A percentile compares a stretch with the other conserved stretches of the same genome.
Evolutionary conservation across 208 protist species (phyloP).

Genomic region (Trichomonas gallinae): DNA sequence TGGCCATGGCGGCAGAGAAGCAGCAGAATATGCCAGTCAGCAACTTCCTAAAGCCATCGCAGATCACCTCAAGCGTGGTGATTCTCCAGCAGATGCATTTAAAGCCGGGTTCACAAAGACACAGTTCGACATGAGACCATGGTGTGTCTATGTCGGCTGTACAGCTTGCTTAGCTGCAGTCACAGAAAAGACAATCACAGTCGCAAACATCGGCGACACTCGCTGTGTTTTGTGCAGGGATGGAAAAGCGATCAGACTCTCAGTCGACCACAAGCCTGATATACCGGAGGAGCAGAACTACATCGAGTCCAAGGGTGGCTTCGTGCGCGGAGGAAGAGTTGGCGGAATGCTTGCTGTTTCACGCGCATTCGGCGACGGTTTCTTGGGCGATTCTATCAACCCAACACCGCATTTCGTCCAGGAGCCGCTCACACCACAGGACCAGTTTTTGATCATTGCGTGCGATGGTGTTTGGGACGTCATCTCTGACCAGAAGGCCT

Average conservation of each 20-base stretch:
- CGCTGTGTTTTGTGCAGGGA: not conserved
- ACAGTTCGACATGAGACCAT: not conserved
- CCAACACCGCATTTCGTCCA: not conserved
- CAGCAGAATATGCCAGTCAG: not conserved
- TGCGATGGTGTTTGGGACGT: slow-evolving; percentile 24
- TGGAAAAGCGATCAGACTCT: not conserved
- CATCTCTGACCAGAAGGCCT: not conserved
- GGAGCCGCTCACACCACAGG: not conserved
- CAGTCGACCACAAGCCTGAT: slow-evolving; percentile 10
- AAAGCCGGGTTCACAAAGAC: not conserved
- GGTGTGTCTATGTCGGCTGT: not conserved
- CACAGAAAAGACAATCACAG: not conserved
- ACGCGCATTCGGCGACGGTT: not conserved
- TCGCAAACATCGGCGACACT: slow-evolving; percentile 5
- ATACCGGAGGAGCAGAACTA: not conserved
- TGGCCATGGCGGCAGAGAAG: slow-evolving; percentile 17
- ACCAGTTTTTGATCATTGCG: not conserved
- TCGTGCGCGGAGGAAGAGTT: not conserved
- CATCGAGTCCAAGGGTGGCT: not conserved
- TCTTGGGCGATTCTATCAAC: not conserved
- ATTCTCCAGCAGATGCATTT: not conserved
- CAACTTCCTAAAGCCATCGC: not conserved
- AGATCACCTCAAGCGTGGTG: not conserved
- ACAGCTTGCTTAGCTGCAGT: not conserved
- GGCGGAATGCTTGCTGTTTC: not conserved